Conservation (phyloP, 345 rosid genomes). For the Gossypium anomalum region DNA sequence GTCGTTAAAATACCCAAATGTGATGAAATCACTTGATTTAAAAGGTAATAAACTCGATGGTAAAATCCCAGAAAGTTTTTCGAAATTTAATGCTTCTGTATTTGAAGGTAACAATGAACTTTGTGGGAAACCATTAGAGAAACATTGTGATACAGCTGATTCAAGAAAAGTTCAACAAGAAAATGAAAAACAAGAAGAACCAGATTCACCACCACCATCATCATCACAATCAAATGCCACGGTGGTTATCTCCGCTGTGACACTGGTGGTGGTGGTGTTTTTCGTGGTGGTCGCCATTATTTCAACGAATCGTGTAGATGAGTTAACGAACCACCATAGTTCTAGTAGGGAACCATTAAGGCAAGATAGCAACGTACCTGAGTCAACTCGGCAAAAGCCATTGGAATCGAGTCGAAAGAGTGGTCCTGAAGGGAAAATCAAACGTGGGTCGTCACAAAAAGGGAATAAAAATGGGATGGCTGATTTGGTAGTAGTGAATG, state of each 20-base stretch:
- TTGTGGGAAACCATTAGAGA: constrained; percentile 47
- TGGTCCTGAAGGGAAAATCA: background rate
- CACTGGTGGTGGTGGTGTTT: constrained; percentile 22
- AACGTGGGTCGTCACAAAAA: background rate
- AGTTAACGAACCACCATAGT: constrained; percentile 28
- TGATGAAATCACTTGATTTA: constrained; percentile 37
- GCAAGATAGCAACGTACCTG: constrained; percentile 33
- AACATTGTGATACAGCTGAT: constrained; percentile 22
- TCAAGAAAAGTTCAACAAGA: background rate
- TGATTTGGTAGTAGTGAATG: constrained; percentile 55
- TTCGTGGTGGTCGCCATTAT: constrained; percentile 22
- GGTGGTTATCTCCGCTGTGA: background rate
- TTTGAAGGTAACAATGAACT: constrained; percentile 40
- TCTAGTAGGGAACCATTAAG: constrained; percentile 40
- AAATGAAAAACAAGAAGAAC: background rate
- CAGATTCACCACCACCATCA: background rate
- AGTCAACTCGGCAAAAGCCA: constrained; percentile 25
- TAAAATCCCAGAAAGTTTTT: constrained; percentile 36
- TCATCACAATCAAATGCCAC: background rate
- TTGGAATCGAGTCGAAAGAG: constrained; percentile 25
- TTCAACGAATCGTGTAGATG: constrained; percentile 21
- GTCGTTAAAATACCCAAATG: constrained; percentile 18
- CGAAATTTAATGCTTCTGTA: constrained; percentile 25
- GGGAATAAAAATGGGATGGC: constrained; percentile 20
- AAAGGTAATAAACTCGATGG: constrained; percentile 63